These are phyloP conservation scores for Termitomyces sp. DNA, from an alignment of 768 basidiomycete genomes.

Conservation along the genomic window DNA sequence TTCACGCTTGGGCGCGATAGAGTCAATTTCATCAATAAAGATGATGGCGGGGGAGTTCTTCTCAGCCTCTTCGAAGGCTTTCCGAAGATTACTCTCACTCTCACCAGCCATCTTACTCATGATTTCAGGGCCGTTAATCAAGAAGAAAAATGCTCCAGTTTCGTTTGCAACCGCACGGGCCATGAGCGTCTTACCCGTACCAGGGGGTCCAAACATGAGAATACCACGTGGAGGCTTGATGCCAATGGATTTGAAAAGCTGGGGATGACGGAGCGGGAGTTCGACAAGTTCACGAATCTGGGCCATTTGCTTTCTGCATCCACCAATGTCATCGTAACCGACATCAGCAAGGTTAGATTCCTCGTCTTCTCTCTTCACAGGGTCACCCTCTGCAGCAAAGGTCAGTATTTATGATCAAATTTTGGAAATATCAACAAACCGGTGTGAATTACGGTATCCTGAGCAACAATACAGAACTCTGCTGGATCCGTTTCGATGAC, in stretches of 20 bases:
- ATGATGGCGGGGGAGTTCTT: slow-evolving; percentile 99
- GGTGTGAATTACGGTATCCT: slow-evolving; percentile 97
- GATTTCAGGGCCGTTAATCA: slow-evolving; percentile 99
- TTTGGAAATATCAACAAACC: slow-evolving; percentile 36
- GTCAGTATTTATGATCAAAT: slow-evolving; percentile 15
- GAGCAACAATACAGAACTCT: slow-evolving; percentile 98
- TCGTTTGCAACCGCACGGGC: slow-evolving; percentile 99
- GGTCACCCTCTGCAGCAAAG: slow-evolving; percentile 78
- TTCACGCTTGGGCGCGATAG: slow-evolving; percentile 99
- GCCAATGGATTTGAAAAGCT: slow-evolving; percentile 99
- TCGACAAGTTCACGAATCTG: slow-evolving; percentile 99
- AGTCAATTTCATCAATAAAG: slow-evolving; percentile 99
- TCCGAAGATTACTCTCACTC: slow-evolving; percentile 93
- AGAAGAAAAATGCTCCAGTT: slow-evolving; percentile 99
- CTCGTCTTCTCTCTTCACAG: slow-evolving; percentile 98
- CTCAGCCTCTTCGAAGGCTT: slow-evolving; percentile 99
- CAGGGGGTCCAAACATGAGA: slow-evolving; percentile 97
- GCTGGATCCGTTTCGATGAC: slow-evolving; percentile 97
- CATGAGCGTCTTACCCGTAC: slow-evolving; percentile 99
- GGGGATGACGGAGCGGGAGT: slow-evolving; percentile 95
- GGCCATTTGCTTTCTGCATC: slow-evolving; percentile 99
- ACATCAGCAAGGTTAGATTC: slow-evolving; percentile 96
- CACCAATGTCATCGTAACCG: slow-evolving; percentile 99
- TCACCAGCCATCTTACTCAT: slow-evolving; percentile 99
- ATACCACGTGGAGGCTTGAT: slow-evolving; percentile 99